Percentiles rank a stretch among this genome's conserved stretches.
phyloP scores from a whole-genome alignment of 176 grass and related monocot genomes.

The Tuctoria greenei region DNA sequence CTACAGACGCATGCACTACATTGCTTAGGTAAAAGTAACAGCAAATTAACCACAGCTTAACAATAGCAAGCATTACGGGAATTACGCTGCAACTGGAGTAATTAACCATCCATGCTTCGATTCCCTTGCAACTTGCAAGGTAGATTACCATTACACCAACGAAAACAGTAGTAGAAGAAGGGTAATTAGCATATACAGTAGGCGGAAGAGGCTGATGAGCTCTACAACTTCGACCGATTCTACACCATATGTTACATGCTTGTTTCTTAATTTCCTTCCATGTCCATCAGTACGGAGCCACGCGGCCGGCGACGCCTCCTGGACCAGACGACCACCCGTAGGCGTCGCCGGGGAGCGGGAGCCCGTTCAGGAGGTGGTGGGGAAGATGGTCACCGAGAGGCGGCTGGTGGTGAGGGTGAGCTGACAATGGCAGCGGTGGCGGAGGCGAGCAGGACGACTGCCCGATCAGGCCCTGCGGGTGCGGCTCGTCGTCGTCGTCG shows the following conservation, averaged over 20 bases:
- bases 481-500: conserved; percentile 64
- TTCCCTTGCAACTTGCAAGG: conserved; percentile 21
- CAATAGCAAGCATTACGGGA: conserved; percentile 7
- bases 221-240: conserved; percentile 39
- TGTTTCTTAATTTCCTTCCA: not conserved
- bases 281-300: conserved; percentile 49
- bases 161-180: not conserved
- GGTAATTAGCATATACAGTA: conserved; percentile 32
- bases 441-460: conserved; percentile 61
- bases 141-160: conserved; percentile 17
- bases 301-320: conserved; percentile 42
- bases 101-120: conserved; percentile 2
- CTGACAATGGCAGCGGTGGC: conserved; percentile 37
- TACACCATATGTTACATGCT: not conserved
- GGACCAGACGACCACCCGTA: conserved; percentile 49
- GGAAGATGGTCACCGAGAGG: conserved; percentile 47
- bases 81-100: not conserved
- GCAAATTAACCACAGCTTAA: conserved; percentile 21
- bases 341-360: conserved; percentile 57
- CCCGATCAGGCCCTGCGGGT: conserved; percentile 34
- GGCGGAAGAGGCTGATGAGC: not conserved
- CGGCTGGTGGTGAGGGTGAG: conserved; percentile 15
- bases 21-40: conserved; percentile 10
- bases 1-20: not conserved
- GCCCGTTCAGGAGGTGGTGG: conserved; percentile 63